Percentiles rank a stretch among this genome's conserved stretches.
Evolutionary conservation across 768 basidiomycete species (phyloP).

Genomic region (Podaxis sp.): DNA sequence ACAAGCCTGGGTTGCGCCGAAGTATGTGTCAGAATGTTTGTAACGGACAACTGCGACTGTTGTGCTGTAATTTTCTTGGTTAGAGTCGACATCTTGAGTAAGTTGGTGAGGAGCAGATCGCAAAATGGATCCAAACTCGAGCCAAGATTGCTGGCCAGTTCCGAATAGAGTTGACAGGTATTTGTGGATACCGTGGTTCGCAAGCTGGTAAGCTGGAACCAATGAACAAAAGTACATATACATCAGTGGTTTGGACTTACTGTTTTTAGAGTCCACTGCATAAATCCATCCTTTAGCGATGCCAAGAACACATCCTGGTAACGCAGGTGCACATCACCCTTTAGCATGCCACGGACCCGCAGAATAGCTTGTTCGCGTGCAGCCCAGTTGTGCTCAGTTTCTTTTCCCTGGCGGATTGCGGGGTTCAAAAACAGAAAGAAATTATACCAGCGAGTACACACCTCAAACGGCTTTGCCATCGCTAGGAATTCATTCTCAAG

Average conservation of each 20-base stretch:
- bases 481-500: slow-evolving; percentile 78
- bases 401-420: slow-evolving; percentile 65
- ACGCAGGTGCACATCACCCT: slow-evolving; percentile 73
- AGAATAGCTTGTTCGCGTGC: slow-evolving; percentile 72
- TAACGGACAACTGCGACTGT: slow-evolving; percentile 73
- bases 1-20: slow-evolving; percentile 68
- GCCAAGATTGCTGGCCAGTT: slow-evolving; percentile 66
- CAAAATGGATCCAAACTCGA: slow-evolving; percentile 72
- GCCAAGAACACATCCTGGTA: slow-evolving; percentile 72
- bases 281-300: slow-evolving; percentile 71
- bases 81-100: slow-evolving; percentile 81
- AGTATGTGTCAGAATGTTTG: slow-evolving; percentile 62
- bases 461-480: slow-evolving; percentile 82
- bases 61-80: slow-evolving; percentile 92
- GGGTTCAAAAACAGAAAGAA: neutral
- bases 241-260: slow-evolving; percentile 38
- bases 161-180: slow-evolving; percentile 72
- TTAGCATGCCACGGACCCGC: slow-evolving; percentile 84
- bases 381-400: slow-evolving; percentile 96
- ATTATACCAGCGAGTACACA: slow-evolving; percentile 23
- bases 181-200: slow-evolving; percentile 86
- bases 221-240: slow-evolving; percentile 1
- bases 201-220: slow-evolving; percentile 70
- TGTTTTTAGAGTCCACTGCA: slow-evolving; percentile 81
- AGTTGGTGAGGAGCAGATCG: slow-evolving; percentile 69